phyloP scores from a whole-genome alignment of 2,329 filamentous ascomycete genomes.

The Epichloe glyceriae region DNA sequence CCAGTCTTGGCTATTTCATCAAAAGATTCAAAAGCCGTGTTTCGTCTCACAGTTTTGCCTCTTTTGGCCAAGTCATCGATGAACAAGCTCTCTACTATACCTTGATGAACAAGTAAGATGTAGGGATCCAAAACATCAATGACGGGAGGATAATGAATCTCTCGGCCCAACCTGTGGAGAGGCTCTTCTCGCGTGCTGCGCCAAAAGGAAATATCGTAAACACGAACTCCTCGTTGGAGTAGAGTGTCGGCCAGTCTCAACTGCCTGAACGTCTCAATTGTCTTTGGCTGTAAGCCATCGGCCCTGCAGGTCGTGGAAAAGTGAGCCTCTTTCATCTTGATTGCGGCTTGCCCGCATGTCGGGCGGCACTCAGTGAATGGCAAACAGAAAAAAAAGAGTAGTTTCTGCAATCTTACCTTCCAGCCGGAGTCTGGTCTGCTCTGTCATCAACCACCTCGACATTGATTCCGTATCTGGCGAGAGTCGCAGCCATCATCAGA shows the following conservation, averaged over 20 bases:
- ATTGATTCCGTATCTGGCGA: constrained; percentile 54
- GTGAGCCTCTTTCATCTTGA: constrained; percentile 1
- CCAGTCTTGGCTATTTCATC: constrained; percentile 28
- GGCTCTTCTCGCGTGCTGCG: constrained; percentile 36
- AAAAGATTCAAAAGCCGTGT: constrained; percentile 49
- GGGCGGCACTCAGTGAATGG: background rate
- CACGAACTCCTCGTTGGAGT: constrained; percentile 51
- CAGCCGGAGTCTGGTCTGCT: constrained; percentile 52
- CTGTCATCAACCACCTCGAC: constrained; percentile 56
- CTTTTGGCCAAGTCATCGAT: constrained; percentile 55
- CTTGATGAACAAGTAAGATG: constrained; percentile 53
- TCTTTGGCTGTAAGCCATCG: constrained; percentile 65
- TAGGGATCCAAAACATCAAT: constrained; percentile 45
- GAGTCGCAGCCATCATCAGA: constrained; percentile 39
- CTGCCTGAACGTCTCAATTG: constrained; percentile 63
- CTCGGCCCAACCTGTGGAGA: constrained; percentile 48
- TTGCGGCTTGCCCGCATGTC: background rate
- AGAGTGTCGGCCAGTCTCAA: constrained; percentile 59
- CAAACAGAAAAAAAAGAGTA: background rate
- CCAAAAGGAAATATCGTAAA: constrained; percentile 69
- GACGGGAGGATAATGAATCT: constrained; percentile 54
- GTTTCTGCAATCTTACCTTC: constrained; percentile 26
- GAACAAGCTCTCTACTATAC: constrained; percentile 61
- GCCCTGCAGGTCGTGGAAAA: constrained; percentile 28
- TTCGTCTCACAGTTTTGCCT: constrained; percentile 49